These are phyloP conservation scores for Mycena citricolor DNA, from an alignment of 1,284 basidiomycete species.

Conservation along the genomic window DNA sequence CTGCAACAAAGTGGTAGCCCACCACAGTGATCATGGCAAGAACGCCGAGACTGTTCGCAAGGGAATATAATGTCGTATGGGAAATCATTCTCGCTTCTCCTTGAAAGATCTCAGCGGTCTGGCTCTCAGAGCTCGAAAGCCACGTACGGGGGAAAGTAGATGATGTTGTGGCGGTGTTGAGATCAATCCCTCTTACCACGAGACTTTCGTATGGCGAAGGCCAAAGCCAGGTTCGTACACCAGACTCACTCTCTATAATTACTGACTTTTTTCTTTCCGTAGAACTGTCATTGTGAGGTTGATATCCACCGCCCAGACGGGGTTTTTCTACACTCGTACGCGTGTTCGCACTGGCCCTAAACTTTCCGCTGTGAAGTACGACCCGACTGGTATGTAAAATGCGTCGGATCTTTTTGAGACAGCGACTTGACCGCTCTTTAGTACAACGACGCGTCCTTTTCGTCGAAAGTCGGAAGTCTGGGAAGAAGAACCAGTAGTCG, in stretches of 20 bases:
- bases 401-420: background rate
- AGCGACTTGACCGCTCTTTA: too few relatives aligned
- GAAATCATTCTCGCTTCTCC: slow-evolving; percentile 58
- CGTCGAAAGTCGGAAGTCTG: slow-evolving; percentile 25
- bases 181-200: background rate
- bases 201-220: slow-evolving; percentile 18
- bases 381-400: slow-evolving; percentile 74
- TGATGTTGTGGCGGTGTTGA: slow-evolving; percentile 11
- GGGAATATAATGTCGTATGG: slow-evolving; percentile 75
- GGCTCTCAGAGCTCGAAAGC: background rate
- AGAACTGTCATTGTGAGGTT: slow-evolving; percentile 85
- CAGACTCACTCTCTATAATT: background rate
- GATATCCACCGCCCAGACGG: slow-evolving; percentile 87
- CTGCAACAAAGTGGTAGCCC: slow-evolving; percentile 84
- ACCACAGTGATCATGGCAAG: slow-evolving; percentile 82
- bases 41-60: slow-evolving; percentile 83
- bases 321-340: slow-evolving; percentile 85
- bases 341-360: slow-evolving; percentile 70
- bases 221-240: slow-evolving; percentile 17
- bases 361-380: slow-evolving; percentile 85
- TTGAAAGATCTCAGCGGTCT: background rate
- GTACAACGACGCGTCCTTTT: slow-evolving; percentile 27
- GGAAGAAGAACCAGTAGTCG: slow-evolving; percentile 20
- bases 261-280: background rate
- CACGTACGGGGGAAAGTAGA: slow-evolving; percentile 18